phyloP scores from a whole-genome alignment of 1,139 yeast species.

The Blastobotrys elegans region DNA sequence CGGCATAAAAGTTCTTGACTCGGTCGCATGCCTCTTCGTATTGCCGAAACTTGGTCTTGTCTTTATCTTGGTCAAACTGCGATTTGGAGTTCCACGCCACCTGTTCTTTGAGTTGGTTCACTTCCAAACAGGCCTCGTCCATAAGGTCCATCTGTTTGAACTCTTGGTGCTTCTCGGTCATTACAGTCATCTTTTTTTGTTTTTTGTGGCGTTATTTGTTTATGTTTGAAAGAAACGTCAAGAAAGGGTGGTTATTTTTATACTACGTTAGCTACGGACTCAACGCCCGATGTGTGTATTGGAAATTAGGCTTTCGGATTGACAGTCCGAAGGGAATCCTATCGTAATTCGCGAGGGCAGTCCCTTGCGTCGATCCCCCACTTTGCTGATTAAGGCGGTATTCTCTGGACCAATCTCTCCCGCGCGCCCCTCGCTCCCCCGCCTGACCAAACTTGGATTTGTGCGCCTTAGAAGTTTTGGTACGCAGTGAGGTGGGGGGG shows the following conservation, averaged over 20 bases:
- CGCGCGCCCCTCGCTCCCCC: too few relatives aligned
- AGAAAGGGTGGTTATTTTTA: too few relatives aligned
- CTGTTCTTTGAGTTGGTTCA: conserved; percentile 34
- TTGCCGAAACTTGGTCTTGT: conserved; percentile 48
- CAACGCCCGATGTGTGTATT: neutral
- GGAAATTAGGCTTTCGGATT: neutral
- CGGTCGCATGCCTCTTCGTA: conserved; percentile 67
- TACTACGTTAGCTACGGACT: too few relatives aligned
- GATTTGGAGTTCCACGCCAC: conserved; percentile 20
- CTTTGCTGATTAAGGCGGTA: too few relatives aligned
- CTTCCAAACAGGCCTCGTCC: conserved; percentile 33
- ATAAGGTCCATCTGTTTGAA: conserved; percentile 21
- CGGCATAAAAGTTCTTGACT: conserved; percentile 61
- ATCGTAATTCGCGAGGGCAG: too few relatives aligned
- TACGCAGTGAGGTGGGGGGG: too few relatives aligned
- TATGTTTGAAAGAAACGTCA: too few relatives aligned
- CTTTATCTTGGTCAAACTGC: conserved; percentile 23
- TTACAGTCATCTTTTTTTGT: neutral
- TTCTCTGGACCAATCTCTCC: too few relatives aligned
- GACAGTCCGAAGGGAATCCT: neutral
- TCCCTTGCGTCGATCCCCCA: too few relatives aligned
- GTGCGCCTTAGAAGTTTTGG: too few relatives aligned
- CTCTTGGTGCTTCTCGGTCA: neutral
- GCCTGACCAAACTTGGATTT: too few relatives aligned
- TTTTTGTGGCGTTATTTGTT: too few relatives aligned